A percentile compares a stretch with the other conserved stretches of the same genome.
Conservation (phyloP, 805 yeast species). For the Kodamaea restingae region DNA sequence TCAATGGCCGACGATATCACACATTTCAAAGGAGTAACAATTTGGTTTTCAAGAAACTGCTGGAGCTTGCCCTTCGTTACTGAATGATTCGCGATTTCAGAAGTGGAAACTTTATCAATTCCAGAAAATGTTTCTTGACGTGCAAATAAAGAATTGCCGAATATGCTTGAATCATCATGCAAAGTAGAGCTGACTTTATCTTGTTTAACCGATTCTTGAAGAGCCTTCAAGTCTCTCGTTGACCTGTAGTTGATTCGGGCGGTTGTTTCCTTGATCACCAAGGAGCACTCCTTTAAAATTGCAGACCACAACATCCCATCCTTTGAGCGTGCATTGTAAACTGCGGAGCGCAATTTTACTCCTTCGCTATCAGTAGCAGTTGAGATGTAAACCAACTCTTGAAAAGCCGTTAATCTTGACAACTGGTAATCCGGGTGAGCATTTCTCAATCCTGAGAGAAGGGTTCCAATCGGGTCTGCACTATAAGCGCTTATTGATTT, state of each 20-base stretch:
- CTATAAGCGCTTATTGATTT: slow-evolving; percentile 57
- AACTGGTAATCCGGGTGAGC: slow-evolving; percentile 33
- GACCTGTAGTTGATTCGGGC: slow-evolving; percentile 36
- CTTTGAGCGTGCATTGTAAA: slow-evolving; percentile 49
- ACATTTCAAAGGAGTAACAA: slow-evolving; percentile 13
- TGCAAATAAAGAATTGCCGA: slow-evolving; percentile 33
- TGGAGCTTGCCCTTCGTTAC: slow-evolving; percentile 6
- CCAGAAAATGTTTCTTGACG: slow-evolving; percentile 2
- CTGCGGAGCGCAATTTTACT: slow-evolving; percentile 45
- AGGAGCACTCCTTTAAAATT: slow-evolving; percentile 56
- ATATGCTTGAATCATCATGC: slow-evolving; percentile 21
- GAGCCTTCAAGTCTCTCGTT: slow-evolving; percentile 26
- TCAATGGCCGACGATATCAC: slow-evolving; percentile 5
- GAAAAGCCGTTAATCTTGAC: slow-evolving; percentile 61
- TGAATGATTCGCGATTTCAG: background rate
- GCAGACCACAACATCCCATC: slow-evolving; percentile 52
- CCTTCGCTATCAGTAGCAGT: slow-evolving; percentile 38
- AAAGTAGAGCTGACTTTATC: background rate
- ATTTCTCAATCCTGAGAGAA: slow-evolving; percentile 60
- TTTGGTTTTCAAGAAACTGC: slow-evolving; percentile 14
- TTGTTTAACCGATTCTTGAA: slow-evolving; percentile 22
- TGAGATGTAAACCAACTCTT: slow-evolving; percentile 66
- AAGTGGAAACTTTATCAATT: slow-evolving; percentile 2
- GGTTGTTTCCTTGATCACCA: slow-evolving; percentile 48
- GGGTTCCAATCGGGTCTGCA: slow-evolving; percentile 58